Evolutionary conservation across 257 asterid genomes (phyloP).

Genomic region (Ballota nigra): DNA sequence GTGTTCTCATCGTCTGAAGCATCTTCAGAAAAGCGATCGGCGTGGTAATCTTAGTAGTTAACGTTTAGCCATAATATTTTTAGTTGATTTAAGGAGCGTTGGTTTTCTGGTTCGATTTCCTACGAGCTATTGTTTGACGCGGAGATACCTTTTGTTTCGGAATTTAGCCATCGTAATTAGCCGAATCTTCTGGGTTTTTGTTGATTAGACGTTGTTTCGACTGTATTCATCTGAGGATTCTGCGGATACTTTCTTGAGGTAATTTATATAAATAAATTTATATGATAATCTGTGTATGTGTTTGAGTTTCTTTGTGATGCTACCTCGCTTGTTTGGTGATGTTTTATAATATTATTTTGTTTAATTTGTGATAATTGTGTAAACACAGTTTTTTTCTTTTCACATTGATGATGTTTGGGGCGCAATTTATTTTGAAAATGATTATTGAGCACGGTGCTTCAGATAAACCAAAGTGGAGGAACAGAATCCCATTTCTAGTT

Average conservation of each 20-base stretch:
- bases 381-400: not conserved
- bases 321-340: not conserved
- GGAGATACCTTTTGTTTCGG: constrained; percentile 16
- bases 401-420: not conserved
- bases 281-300: not conserved
- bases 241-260: constrained; percentile 23
- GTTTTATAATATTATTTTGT: not conserved
- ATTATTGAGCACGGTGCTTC: not conserved
- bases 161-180: constrained; percentile 18
- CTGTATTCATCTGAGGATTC: constrained; percentile 6
- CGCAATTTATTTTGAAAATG: not conserved
- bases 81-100: constrained; percentile 10
- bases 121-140: constrained; percentile 20
- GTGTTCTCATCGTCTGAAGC: constrained; percentile 60
- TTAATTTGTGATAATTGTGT: not conserved
- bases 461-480: constrained; percentile 8
- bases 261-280: not conserved
- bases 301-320: not conserved
- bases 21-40: constrained; percentile 54
- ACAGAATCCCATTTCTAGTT: not conserved
- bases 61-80: constrained; percentile 30
- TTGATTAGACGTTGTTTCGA: constrained; percentile 21
- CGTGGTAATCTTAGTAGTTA: constrained; percentile 70
- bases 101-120: constrained; percentile 22
- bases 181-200: constrained; percentile 12